phyloP scores from a whole-genome alignment of 805 yeast genomes.

The Kazachstania kunashirensis region DNA sequence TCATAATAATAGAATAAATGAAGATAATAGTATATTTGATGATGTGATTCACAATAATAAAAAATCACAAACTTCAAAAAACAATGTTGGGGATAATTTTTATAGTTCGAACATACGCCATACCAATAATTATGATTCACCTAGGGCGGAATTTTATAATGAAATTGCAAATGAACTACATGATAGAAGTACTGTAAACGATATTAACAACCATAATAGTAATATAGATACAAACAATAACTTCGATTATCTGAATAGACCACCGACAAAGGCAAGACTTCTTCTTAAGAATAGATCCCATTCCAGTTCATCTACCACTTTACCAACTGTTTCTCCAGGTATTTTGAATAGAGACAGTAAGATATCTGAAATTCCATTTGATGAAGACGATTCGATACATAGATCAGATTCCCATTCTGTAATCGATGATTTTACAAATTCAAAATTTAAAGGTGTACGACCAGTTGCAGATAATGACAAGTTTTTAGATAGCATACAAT shows the following conservation, averaged over 20 bases:
- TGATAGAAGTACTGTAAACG: neutral
- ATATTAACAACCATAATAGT: neutral
- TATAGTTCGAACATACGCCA: too few relatives aligned
- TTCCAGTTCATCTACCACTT: conserved; percentile 6
- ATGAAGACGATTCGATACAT: conserved; percentile 11
- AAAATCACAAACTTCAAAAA: too few relatives aligned
- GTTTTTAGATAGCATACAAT: conserved; percentile 17
- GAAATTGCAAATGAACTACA: too few relatives aligned
- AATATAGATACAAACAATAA: neutral
- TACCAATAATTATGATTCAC: too few relatives aligned
- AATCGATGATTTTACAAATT: neutral
- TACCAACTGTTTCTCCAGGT: conserved; percentile 3
- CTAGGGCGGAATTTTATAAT: too few relatives aligned
- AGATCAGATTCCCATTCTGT: neutral
- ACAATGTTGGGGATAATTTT: too few relatives aligned
- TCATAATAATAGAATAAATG: too few relatives aligned
- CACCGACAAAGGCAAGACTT: conserved; percentile 8
- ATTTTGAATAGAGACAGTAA: conserved; percentile 5
- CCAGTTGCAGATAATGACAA: neutral
- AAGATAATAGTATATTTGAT: too few relatives aligned
- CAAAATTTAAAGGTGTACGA: neutral
- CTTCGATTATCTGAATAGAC: neutral
- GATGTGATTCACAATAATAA: too few relatives aligned
- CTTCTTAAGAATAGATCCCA: conserved; percentile 21
- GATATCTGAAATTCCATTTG: conserved; percentile 21